Base-by-base conservation (phyloP, 2,329 filamentous ascomycete genomes). In the Gaeumannomyces sp. region DNA sequence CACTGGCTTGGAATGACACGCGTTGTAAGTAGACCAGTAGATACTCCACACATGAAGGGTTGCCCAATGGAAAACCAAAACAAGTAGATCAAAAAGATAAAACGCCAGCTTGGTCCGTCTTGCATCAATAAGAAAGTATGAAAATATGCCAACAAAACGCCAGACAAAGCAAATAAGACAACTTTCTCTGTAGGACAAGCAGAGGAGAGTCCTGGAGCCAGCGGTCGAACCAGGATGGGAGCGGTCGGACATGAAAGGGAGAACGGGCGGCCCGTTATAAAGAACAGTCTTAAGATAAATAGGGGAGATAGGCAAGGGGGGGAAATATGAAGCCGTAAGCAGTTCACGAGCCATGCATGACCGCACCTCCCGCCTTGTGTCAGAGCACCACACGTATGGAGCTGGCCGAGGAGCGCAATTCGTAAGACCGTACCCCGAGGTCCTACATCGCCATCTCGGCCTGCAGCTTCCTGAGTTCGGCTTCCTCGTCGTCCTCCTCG, bases 401-500 rank as follows among this genome's bases (percentile, higher is more conserved):
- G 19, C 45, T 45, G 45, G 6, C 45, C 45, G 22, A 53, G 45
- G 45, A 35, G 45, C 45, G 45, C 45, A n/a, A n/a, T 11, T 53
- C 45, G n/a, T 6, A 25, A 53, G 45, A 53, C 45, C 45, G n/a
- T 10, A 14, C 14, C 14, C 16, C 19, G 27, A 33, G 19, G 58
- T 59, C 29, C 83, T 73, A 96, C 89, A 97, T 97, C 69, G 93
- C 93, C 94, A 98, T 98, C 78, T 97, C 94, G 50, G 92, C 93
- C 76, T 96, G 93, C 71, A 99, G 78, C 79, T 95, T 97, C 77
- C 90, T 87, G 73, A 98, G 82, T 80, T 98, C 94, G 72, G 89
- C 94, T 77, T 98, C 94, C 75, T 98, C 95, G 83, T 98, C 94
- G 76, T 97, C 93, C 76, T 97, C 92, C 74, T 90, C 88, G 70